Conservation (phyloP, 2,329 filamentous ascomycete genomes). For the Cladosporium velox region DNA sequence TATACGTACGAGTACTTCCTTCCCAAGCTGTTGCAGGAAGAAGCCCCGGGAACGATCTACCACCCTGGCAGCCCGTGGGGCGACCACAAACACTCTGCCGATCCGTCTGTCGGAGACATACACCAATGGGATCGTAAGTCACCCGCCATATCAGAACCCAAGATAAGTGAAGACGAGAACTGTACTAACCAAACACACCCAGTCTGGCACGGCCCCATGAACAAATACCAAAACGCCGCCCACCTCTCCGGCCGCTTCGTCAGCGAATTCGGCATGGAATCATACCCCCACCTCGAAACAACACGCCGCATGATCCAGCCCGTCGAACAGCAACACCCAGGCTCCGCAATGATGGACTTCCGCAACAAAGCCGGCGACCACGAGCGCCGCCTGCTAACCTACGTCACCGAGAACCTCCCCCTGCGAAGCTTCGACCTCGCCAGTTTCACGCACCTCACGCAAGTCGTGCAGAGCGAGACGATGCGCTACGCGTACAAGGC, state of each 20-base stretch:
- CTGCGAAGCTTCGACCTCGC: slow-evolving; percentile 55
- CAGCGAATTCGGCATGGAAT: slow-evolving; percentile 94
- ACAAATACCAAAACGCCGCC: slow-evolving; percentile 89
- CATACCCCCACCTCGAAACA: slow-evolving; percentile 80
- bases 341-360: slow-evolving; percentile 86
- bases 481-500: slow-evolving; percentile 62
- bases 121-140: slow-evolving; percentile 82
- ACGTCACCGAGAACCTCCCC: slow-evolving; percentile 86
- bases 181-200: background rate
- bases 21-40: slow-evolving; percentile 67
- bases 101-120: slow-evolving; percentile 82
- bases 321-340: slow-evolving; percentile 74
- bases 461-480: slow-evolving; percentile 62
- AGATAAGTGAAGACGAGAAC: background rate
- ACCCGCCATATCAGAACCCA: no score
- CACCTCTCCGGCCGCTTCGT: slow-evolving; percentile 86
- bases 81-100: slow-evolving; percentile 69
- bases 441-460: slow-evolving; percentile 56
- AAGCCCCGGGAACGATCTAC: slow-evolving; percentile 68
- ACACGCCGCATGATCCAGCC: slow-evolving; percentile 78
- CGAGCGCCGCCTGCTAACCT: slow-evolving; percentile 81
- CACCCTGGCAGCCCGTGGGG: slow-evolving; percentile 87
- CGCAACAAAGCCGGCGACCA: slow-evolving; percentile 95
- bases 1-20: slow-evolving; percentile 90
- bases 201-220: slow-evolving; percentile 88